Evolutionary conservation across 2,329 filamentous ascomycete species (phyloP), one percentile per base, ranked within the genome.

Genomic region (Apiospora koreana): DNA sequence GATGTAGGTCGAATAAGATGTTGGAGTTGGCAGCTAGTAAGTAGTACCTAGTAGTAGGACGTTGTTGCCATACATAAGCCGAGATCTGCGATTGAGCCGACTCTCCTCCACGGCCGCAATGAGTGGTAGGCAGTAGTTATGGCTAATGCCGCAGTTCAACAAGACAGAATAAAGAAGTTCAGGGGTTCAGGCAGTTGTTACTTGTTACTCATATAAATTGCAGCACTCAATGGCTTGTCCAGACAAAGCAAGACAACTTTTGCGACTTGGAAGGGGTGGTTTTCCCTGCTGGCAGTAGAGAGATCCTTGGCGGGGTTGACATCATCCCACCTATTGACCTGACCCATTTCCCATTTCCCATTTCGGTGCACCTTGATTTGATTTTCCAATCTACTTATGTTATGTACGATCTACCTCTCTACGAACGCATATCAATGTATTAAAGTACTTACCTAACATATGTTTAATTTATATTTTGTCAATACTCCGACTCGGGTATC

Each of bases 241-340:
- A 58, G 50, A 66, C 62, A 65, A 65, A 65, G 62, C 62, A 65
- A 25, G 62, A 25, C 28, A 31, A 16, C 50, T 58, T 58, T 58
- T 58, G 28, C 31, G 25, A 31, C 28, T 35, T 35, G 50, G 16
- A 58, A 58, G 50, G 31, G 50, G 50, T 58, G 50, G 50, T 58
- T 58, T 54, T 16, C 28, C 28, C 50, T 21, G 50, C 18, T 18
- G 16, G 25, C 18, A 58, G 50, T 46, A 23, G n/a, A 41, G 45
- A 41, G 10, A 41, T n/a, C 18, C 54, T 38, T 67, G 35, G 69
- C 67, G 69, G 69, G 69, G 69, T 68, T 70, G 69, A 70, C 69
- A 70, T 68, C 67, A 70, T 70, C 65, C 65, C 68, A 67, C 65
- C 45, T 64, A n/a, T n/a, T n/a, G 8, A 35, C 35, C 35, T 35